These are phyloP conservation scores for Mycosarcoma mackinlayi DNA, from an alignment of 1,284 basidiomycete genomes.

Conservation along the genomic window DNA sequence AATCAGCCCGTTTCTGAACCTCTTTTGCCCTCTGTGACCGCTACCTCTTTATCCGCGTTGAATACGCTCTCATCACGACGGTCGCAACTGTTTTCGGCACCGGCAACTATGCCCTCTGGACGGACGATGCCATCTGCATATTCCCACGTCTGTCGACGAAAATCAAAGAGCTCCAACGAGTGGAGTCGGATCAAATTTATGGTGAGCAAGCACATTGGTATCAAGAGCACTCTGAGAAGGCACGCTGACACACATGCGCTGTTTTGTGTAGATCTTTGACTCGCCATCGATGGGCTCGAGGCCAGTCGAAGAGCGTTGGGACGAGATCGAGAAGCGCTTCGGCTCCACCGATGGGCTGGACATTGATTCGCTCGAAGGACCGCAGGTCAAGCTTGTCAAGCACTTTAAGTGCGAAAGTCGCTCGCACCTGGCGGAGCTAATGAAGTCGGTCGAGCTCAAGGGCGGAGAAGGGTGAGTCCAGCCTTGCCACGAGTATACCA, in stretches of 20 bases:
- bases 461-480: conserved; percentile 74
- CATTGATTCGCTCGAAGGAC: conserved; percentile 38
- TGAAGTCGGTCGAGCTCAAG: conserved; percentile 73
- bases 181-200: conserved; percentile 76
- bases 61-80: conserved; percentile 8
- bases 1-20: conserved; percentile 17
- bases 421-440: conserved; percentile 73
- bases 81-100: conserved; percentile 14
- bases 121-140: conserved; percentile 66
- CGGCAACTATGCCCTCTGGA: conserved; percentile 6
- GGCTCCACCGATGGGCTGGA: conserved; percentile 67
- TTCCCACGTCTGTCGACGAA: conserved; percentile 72
- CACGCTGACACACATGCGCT: background rate
- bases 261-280: conserved; percentile 73
- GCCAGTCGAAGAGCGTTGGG: conserved; percentile 74
- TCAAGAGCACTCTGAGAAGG: background rate
- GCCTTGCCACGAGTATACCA: too few species aligned
- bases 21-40: conserved; percentile 11
- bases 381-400: conserved; percentile 73
- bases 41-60: background rate
- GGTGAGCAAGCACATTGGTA: conserved; percentile 66
- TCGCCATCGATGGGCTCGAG: conserved; percentile 73
- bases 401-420: conserved; percentile 72
- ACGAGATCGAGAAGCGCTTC: conserved; percentile 72
- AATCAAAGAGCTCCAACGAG: conserved; percentile 74